phyloP scores from a whole-genome alignment of 371 early-diverging fungal species.

The Mitosporidium daphniae region DNA sequence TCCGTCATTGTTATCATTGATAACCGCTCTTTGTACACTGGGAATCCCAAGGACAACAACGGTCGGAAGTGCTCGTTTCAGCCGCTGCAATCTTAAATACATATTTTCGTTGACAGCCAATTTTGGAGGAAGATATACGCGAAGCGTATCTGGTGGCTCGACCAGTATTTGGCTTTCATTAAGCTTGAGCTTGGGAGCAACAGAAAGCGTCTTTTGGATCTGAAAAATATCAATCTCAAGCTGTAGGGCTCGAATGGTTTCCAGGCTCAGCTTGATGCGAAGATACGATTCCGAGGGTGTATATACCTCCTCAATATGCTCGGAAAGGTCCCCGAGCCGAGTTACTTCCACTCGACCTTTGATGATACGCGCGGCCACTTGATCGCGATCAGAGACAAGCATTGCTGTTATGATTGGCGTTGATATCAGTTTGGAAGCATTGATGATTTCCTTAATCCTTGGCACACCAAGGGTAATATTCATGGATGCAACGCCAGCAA shows the following conservation, averaged over 20 bases:
- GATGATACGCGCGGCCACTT: conserved; percentile 47
- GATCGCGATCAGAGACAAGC: conserved; percentile 19
- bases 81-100: conserved; percentile 23
- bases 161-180: neutral
- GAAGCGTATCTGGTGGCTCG: conserved; percentile 24
- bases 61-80: conserved; percentile 39
- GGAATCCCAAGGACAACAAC: conserved; percentile 44
- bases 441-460: conserved; percentile 80
- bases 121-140: conserved; percentile 24
- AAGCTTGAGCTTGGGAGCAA: conserved; percentile 1
- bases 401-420: conserved; percentile 69
- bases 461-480: conserved; percentile 98
- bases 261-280: conserved; percentile 23
- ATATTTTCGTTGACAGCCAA: conserved; percentile 14
- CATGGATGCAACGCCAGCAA: conserved; percentile 96
- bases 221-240: neutral
- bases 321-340: conserved; percentile 39
- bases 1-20: conserved; percentile 22
- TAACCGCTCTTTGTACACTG: conserved; percentile 43
- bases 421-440: conserved; percentile 48
- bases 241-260: conserved; percentile 2
- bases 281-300: conserved; percentile 28
- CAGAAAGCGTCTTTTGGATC: neutral
- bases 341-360: conserved; percentile 73
- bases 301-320: conserved; percentile 58